Base-by-base conservation (phyloP, 768 basidiomycete genomes). In the Tephrocybe sp. region DNA sequence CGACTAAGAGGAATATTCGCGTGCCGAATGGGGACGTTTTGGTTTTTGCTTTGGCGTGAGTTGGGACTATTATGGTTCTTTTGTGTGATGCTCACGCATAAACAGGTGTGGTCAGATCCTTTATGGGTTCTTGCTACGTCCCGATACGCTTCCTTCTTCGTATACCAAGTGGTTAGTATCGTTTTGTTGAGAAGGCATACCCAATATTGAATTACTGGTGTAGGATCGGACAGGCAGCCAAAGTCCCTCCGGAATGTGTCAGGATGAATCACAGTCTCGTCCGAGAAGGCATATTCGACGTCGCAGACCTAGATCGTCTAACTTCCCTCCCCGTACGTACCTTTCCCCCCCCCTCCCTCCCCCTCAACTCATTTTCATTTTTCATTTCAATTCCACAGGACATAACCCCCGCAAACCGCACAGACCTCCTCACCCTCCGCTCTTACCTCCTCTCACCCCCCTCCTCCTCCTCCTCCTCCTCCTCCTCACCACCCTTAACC, bases 11-110 rank as follows among this genome's bases (percentile, higher is more conserved):
- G 24, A 82, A 82, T 24, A 74, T 94, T 37, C 71, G 69, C 37
- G 74, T 97, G 13, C 94, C 93, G 0, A 76, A 93, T 62, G 94
- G 94, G 4, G 88, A 86, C 41, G 78, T 91, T 0, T 64, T 94
- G 7, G 78, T 95, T 9, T 97, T 97, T 59, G 74, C 84, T 0
- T 58, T 93, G 3, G 82, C 82, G 86, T 90, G 60, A 10, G 78
- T 64, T n/a, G n/a, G n/a, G 15, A 33, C 8, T 13, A 2, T 36
- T 39, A 48, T 15, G 18, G 33, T 18, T 47, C 15, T 10, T 19
- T 43, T 29, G 49, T 18, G 49, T 23, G 7, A 44, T 37, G n/a
- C 24, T 53, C 6, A 30, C 2, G 34, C 4, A 36, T 47, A 43
- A 22, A 8, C 18, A 90, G 88, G 13, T 94, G 84, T 57, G 85